Percentiles rank a stretch among this genome's conserved stretches.
Conservation (phyloP, 768 basidiomycete genomes). For the Vishniacozyma victoriae region DNA sequence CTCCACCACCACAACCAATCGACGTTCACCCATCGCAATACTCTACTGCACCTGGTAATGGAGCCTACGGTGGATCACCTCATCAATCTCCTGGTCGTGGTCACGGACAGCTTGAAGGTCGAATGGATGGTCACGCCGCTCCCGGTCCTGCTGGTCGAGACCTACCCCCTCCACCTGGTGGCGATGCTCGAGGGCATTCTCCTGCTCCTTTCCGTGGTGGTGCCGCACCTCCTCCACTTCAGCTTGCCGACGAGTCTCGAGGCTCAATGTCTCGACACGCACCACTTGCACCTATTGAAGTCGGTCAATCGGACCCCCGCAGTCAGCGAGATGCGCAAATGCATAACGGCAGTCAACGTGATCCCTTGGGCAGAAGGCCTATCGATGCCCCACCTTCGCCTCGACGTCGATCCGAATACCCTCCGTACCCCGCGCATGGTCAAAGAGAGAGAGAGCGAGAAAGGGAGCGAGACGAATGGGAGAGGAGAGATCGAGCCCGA, state of each 20-base stretch:
- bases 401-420: slow-evolving; percentile 24
- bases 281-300: slow-evolving; percentile 44
- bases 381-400: slow-evolving; percentile 33
- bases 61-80: slow-evolving; percentile 6
- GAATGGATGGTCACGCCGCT: slow-evolving; percentile 3
- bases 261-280: slow-evolving; percentile 39
- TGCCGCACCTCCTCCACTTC: slow-evolving; percentile 38
- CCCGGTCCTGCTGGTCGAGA: slow-evolving; percentile 28
- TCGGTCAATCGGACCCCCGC: slow-evolving; percentile 23
- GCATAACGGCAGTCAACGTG: slow-evolving; percentile 16
- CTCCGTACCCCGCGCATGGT: slow-evolving; percentile 9
- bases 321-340: slow-evolving; percentile 5
- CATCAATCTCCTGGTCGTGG: slow-evolving; percentile 23
- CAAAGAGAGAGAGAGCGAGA: slow-evolving; percentile 3
- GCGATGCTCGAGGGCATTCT: slow-evolving; percentile 20
- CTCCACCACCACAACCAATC: slow-evolving; percentile 81
- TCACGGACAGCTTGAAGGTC: slow-evolving; percentile 17
- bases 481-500: slow-evolving; percentile 48
- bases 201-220: slow-evolving; percentile 44
- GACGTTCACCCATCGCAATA: slow-evolving; percentile 96
- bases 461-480: slow-evolving; percentile 29
- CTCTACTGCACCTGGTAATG: slow-evolving; percentile 10
- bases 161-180: slow-evolving; percentile 34
- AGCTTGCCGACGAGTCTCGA: slow-evolving; percentile 36
- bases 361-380: slow-evolving; percentile 13